phyloP scores from a whole-genome alignment of 2,329 filamentous ascomycete genomes.

The Epichloe uncinata region DNA sequence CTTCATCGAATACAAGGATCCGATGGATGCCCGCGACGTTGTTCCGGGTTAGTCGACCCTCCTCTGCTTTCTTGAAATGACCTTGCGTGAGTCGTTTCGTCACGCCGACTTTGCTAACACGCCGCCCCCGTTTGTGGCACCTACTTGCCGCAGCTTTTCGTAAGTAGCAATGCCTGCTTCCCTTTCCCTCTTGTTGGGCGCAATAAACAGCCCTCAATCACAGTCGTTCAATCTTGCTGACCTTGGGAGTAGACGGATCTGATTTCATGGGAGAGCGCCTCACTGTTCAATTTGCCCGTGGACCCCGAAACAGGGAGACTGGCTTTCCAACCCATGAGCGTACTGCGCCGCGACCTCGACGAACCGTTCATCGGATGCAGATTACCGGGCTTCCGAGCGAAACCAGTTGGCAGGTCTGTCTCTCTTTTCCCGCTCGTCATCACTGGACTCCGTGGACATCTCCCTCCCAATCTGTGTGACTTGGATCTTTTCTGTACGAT shows the following conservation, averaged over 20 bases:
- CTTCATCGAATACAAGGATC: conserved; percentile 98
- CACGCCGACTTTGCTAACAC: conserved; percentile 5
- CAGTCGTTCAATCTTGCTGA: not conserved
- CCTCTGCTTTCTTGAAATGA: not conserved
- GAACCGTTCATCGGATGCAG: conserved; percentile 93
- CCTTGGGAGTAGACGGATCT: conserved; percentile 59
- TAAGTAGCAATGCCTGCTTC: conserved; percentile 28
- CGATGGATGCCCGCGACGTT: conserved; percentile 95
- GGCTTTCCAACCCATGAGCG: conserved; percentile 42
- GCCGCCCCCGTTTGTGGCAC: not conserved
- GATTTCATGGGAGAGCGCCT: conserved; percentile 97
- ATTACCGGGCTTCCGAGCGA: conserved; percentile 93
- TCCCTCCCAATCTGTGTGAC: conserved; percentile 16
- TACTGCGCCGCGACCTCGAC: conserved; percentile 62
- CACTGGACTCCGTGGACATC: conserved; percentile 29
- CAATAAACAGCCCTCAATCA: not conserved
- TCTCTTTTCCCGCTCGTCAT: conserved; percentile 44
- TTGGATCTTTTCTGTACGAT: conserved; percentile 17
- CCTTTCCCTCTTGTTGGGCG: not conserved
- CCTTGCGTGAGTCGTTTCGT: not conserved
- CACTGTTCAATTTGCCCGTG: conserved; percentile 95
- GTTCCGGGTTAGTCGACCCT: conserved; percentile 65
- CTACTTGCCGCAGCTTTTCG: conserved; percentile 38
- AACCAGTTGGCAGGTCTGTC: conserved; percentile 99
- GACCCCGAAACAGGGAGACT: conserved; percentile 47